These are phyloP conservation scores for Przewalskia tangutica DNA, from an alignment of 257 asterid species.

Conservation along the genomic window DNA sequence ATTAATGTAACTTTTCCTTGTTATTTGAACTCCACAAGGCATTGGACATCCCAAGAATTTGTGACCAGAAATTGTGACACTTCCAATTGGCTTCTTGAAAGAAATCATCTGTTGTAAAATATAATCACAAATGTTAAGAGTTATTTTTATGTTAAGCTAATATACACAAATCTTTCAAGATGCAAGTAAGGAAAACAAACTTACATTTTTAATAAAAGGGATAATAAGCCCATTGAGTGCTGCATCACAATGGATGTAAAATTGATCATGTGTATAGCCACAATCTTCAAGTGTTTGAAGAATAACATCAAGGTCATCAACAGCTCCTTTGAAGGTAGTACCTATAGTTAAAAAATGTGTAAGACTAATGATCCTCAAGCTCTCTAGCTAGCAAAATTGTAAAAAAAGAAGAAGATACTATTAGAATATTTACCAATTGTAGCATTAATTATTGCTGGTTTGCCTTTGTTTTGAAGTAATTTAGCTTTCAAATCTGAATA, in stretches of 20 bases:
- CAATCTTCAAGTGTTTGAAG: slow-evolving; percentile 14
- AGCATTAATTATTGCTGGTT: slow-evolving; percentile 14
- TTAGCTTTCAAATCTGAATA: slow-evolving; percentile 8
- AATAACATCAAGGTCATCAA: slow-evolving; percentile 29
- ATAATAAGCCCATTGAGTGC: slow-evolving; percentile 26
- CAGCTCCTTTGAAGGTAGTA: slow-evolving; percentile 34
- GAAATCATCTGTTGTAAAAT: slow-evolving; percentile 2
- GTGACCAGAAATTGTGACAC: slow-evolving; percentile 19
- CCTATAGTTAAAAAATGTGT: slow-evolving; percentile 8
- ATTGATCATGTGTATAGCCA: slow-evolving; percentile 17
- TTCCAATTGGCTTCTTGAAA: slow-evolving; percentile 22
- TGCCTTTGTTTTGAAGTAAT: slow-evolving; percentile 11
- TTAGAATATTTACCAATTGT: slow-evolving; percentile 8
- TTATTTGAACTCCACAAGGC: slow-evolving; percentile 26
- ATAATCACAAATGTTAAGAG: not conserved
- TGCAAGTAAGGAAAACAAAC: not conserved
- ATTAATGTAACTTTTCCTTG: slow-evolving; percentile 14
- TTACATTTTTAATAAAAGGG: slow-evolving; percentile 18
- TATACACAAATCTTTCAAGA: not conserved
- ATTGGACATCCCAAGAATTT: slow-evolving; percentile 25
- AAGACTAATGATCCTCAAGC: not conserved
- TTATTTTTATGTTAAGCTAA: not conserved
- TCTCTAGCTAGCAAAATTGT: not conserved
- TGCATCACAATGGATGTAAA: slow-evolving; percentile 31
- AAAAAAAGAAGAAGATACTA: not conserved